Conservation (phyloP, 176 grass and related monocot genomes). For the Cenchrus americanus region DNA sequence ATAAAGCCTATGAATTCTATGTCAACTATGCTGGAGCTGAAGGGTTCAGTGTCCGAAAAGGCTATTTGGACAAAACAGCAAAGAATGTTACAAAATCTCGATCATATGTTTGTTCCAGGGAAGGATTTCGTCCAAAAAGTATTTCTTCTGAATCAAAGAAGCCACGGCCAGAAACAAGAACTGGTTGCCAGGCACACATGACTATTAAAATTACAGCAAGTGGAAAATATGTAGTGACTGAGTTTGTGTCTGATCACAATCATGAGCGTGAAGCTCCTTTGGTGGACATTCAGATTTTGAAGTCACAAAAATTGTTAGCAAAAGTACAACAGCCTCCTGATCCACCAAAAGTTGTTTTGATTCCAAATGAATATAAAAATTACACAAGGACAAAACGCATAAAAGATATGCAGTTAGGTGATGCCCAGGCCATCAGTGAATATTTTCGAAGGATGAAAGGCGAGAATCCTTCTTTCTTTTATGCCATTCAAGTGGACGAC, state of each 20-base stretch:
- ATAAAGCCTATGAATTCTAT: slow-evolving; percentile 84
- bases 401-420: slow-evolving; percentile 60
- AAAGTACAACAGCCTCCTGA: slow-evolving; percentile 63
- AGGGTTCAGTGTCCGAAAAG: slow-evolving; percentile 84
- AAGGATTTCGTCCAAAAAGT: slow-evolving; percentile 70
- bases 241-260: slow-evolving; percentile 81
- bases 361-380: slow-evolving; percentile 81
- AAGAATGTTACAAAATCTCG: slow-evolving; percentile 65
- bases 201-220: slow-evolving; percentile 77
- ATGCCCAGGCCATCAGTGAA: slow-evolving; percentile 69
- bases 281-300: slow-evolving; percentile 79
- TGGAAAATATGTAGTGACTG: slow-evolving; percentile 68
- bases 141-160: slow-evolving; percentile 63
- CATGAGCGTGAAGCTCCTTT: slow-evolving; percentile 70
- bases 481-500: slow-evolving; percentile 84
- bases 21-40: slow-evolving; percentile 62
- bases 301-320: slow-evolving; percentile 70
- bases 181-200: slow-evolving; percentile 80
- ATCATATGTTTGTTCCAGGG: slow-evolving; percentile 81
- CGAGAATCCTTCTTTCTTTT: slow-evolving; percentile 83
- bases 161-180: slow-evolving; percentile 66
- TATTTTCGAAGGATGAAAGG: slow-evolving; percentile 86
- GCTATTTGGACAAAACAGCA: slow-evolving; percentile 74
- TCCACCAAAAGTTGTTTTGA: slow-evolving; percentile 61
- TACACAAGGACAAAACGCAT: slow-evolving; percentile 60